phyloP scores from a whole-genome alignment of 2,329 filamentous ascomycete species.

The Penicillium sp. region DNA sequence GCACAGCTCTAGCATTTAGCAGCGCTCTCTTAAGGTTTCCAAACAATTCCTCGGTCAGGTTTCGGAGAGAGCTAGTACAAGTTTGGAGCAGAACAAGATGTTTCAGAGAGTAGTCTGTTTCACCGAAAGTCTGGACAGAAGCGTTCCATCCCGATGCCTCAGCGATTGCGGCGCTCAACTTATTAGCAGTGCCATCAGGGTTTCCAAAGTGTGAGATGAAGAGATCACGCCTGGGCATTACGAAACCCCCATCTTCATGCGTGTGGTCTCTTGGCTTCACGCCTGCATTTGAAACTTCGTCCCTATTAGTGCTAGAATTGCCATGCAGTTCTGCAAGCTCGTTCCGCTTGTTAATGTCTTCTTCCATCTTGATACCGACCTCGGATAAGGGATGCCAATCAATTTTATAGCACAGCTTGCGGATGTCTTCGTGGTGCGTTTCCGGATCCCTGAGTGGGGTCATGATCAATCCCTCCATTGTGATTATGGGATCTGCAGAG shows the following conservation, averaged over 20 bases:
- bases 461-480: conserved; percentile 26
- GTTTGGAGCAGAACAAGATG: conserved; percentile 23
- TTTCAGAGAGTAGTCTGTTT: conserved; percentile 13
- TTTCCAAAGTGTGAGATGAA: conserved; percentile 19
- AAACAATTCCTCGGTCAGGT: conserved; percentile 14
- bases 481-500: conserved; percentile 20
- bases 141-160: conserved; percentile 10
- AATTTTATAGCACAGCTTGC: conserved; percentile 27
- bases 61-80: conserved; percentile 13
- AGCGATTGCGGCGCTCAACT: conserved; percentile 7
- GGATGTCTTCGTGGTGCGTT: conserved; percentile 2
- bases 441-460: conserved; percentile 26
- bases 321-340: not conserved
- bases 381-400: conserved; percentile 22
- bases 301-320: not conserved
- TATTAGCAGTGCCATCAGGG: conserved; percentile 11
- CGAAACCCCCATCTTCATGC: not conserved
- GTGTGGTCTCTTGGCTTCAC: not conserved
- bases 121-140: conserved; percentile 7
- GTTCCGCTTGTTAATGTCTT: conserved; percentile 5
- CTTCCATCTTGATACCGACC: not conserved
- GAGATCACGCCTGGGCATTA: conserved; percentile 8
- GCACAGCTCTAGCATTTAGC: conserved; percentile 18
- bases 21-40: conserved; percentile 19
- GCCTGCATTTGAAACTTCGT: not conserved